Evolutionary conservation across 2,329 filamentous ascomycete species (phyloP).

Genomic region (Chaetomiaceae sp.): DNA sequence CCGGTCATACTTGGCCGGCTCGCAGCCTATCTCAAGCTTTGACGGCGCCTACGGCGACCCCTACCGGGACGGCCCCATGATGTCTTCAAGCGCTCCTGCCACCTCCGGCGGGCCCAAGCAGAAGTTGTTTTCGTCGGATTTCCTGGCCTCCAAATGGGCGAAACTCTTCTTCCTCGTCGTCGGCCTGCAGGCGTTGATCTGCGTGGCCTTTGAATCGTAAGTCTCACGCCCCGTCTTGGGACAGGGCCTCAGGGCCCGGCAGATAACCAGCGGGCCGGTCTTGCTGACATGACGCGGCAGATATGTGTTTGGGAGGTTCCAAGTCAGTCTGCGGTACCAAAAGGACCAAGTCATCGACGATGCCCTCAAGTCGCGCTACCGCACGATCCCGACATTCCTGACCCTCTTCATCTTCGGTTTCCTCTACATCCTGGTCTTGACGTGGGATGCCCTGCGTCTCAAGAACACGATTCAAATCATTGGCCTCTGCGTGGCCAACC

Average conservation of each 20-base stretch:
- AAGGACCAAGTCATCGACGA: slow-evolving; percentile 30
- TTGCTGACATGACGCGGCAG: slow-evolving; percentile 40
- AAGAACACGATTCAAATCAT: slow-evolving; percentile 99
- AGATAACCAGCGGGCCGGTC: not conserved
- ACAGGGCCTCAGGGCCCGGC: no score
- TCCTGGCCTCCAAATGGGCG: slow-evolving; percentile 81
- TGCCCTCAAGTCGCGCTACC: slow-evolving; percentile 50
- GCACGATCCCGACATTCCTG: slow-evolving; percentile 88
- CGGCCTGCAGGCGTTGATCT: slow-evolving; percentile 70
- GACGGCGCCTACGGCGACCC: slow-evolving; percentile 31
- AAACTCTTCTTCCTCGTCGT: slow-evolving; percentile 76
- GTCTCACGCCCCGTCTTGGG: no score
- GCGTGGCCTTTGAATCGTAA: slow-evolving; percentile 81
- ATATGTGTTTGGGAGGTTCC: slow-evolving; percentile 87
- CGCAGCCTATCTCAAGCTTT: slow-evolving; percentile 28
- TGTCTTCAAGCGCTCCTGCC: slow-evolving; percentile 30
- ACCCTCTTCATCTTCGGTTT: slow-evolving; percentile 97
- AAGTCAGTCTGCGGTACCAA: slow-evolving; percentile 50
- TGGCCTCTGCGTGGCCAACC: slow-evolving; percentile 86
- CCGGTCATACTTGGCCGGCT: slow-evolving; percentile 40
- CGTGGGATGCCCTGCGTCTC: slow-evolving; percentile 86
- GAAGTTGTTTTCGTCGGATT: slow-evolving; percentile 53
- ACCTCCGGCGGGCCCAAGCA: slow-evolving; percentile 31
- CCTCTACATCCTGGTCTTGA: slow-evolving; percentile 81
- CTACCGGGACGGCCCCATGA: slow-evolving; percentile 31